Evolutionary conservation across 208 protist species (phyloP).

Genomic region (Trypanosoma mega): DNA sequence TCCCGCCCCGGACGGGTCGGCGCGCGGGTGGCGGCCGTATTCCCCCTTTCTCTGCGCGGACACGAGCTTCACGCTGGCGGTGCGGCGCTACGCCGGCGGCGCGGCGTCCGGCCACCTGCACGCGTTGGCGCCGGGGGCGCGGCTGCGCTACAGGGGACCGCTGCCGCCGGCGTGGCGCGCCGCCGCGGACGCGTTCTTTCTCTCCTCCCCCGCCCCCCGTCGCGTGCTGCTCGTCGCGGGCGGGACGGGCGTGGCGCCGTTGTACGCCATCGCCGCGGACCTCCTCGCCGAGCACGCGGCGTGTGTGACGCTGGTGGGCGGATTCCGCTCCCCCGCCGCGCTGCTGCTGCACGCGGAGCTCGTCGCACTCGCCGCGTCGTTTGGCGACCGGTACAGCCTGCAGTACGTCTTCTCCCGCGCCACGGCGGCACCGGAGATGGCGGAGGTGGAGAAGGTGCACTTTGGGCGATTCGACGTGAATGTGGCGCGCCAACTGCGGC

Average conservation of each 20-base stretch:
- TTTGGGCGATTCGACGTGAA: constrained; percentile 14
- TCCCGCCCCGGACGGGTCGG: neutral
- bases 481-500: constrained; percentile 14
- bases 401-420: constrained; percentile 15
- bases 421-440: neutral
- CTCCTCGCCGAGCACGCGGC: constrained; percentile 37
- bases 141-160: constrained; percentile 56
- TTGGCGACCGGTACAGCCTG: constrained; percentile 5
- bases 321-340: constrained; percentile 33
- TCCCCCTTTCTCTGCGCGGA: constrained; percentile 43
- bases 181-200: constrained; percentile 35
- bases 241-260: constrained; percentile 56
- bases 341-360: constrained; percentile 49
- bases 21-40: constrained; percentile 28
- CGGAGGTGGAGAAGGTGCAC: constrained; percentile 13
- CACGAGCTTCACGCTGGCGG: constrained; percentile 54
- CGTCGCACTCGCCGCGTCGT: constrained; percentile 24
- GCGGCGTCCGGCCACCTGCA: constrained; percentile 46
- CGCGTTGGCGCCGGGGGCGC: constrained; percentile 34
- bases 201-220: constrained; percentile 7
- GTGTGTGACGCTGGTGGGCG: constrained; percentile 55
- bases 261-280: constrained; percentile 57
- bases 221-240: constrained; percentile 67
- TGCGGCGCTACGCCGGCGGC: constrained; percentile 49
- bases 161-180: constrained; percentile 48